Evolutionary conservation across 1,284 basidiomycete species (phyloP), one percentile per base, ranked within the genome.

Genomic region (Cryptococcus amylolentus): DNA sequence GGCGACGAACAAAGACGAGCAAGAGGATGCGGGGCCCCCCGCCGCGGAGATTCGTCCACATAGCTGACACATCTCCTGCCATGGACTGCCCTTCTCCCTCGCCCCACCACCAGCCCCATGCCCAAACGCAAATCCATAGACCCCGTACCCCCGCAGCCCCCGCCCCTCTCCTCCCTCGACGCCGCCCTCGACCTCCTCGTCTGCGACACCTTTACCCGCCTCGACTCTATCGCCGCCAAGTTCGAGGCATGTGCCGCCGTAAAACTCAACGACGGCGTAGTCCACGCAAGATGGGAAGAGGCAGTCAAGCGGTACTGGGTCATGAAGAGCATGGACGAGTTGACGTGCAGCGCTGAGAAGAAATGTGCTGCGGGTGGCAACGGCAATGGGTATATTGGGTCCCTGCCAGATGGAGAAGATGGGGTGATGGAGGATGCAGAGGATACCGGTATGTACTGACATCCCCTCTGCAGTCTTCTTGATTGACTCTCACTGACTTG

Each of bases 171-270:
- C 5, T 71, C 70, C 1, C 58, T 75, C 40, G 74, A 76, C 50
- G 74, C 72, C 4, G 74, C 74, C 5, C 63, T 76, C 18, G 74
- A 76, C 51, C 56, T 76, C 5, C 58, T 76, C 16, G 74, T 68
- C 7, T 70, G 67, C 54, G 72, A 75, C 9, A 73, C 71, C 1
- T 75, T 75, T 39, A 60, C 66, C 3, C 63, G 70, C 5, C 61
- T 76, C 3, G 58, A 69, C 6, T 42, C 57, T 2, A 52, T 75
- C 14, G 57, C 67, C 2, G 27, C 52, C n/a, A 72, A 71, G 47
- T 76, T 73, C 38, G 72, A 76, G 49, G 26, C 56, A 5, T 68
- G 70, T 1, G 69, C 70, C 2, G 69, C 66, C 3, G 62, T 72
- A 23, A 68, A 71, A 50, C 63, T 76, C 16, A 66, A 70, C 13